Evolutionary conservation across 257 asterid species (phyloP).

Genomic region (Jacaranda copaia): DNA sequence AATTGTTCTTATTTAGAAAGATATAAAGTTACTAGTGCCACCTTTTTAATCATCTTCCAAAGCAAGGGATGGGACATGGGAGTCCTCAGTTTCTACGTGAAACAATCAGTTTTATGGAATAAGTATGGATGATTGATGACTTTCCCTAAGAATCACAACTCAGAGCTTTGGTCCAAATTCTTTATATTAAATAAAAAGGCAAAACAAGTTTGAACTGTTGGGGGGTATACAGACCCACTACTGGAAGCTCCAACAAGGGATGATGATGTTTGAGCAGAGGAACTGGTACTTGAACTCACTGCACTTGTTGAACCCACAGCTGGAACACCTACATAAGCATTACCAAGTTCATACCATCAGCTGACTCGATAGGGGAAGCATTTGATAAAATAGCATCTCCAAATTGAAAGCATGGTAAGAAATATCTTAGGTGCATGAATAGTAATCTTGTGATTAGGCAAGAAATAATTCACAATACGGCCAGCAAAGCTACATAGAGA

Average conservation of each 20-base stretch:
- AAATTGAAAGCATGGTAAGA: neutral
- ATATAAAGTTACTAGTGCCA: neutral
- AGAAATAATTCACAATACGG: neutral
- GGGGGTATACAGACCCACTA: slow-evolving; percentile 68
- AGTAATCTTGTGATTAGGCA: neutral
- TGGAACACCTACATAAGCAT: slow-evolving; percentile 44
- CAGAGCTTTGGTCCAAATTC: slow-evolving; percentile 17
- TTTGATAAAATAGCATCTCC: slow-evolving; percentile 2
- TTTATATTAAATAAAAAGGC: slow-evolving; percentile 8
- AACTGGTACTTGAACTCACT: slow-evolving; percentile 53
- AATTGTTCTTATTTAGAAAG: neutral
- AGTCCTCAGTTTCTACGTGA: slow-evolving; percentile 5
- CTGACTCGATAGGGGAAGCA: slow-evolving; percentile 13
- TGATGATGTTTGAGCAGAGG: slow-evolving; percentile 75
- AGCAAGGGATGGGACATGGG: neutral
- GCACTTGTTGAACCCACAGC: slow-evolving; percentile 56
- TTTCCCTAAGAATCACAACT: slow-evolving; percentile 20
- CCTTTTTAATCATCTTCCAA: neutral
- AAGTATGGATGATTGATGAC: neutral
- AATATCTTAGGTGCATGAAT: neutral
- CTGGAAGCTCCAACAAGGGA: slow-evolving; percentile 61
- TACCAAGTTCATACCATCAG: slow-evolving; percentile 31
- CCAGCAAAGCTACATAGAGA: slow-evolving; percentile 10
- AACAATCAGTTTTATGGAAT: slow-evolving; percentile 2
- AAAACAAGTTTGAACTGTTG: slow-evolving; percentile 18